Evolutionary conservation across 306 rosid genomes (phyloP), one percentile per base, ranked within the genome.

Genomic region (Quercus ilex): DNA sequence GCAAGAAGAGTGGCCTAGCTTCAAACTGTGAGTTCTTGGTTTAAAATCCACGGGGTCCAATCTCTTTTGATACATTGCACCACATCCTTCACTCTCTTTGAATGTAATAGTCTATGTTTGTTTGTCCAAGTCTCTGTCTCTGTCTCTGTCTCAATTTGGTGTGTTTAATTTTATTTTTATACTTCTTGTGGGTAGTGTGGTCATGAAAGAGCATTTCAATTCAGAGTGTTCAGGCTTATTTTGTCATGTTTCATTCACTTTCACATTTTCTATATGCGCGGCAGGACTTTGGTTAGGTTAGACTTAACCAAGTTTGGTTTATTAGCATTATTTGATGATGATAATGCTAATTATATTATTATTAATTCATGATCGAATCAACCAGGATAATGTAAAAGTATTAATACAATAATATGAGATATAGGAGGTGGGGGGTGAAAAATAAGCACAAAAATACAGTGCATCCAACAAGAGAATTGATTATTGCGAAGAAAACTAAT

Each of bases 1-100:
- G 90, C 74, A 76, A 77, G 65, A 91, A 87, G 79, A 90, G 98
- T 95, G 99, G 97, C 77, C 83, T 65, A 81, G 96, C 88, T 90
- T 91, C 75, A 68, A 77, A 77, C 83, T 72, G 1, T 8, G 74
- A 55, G 25, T 59, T 70, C 73, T 69, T 26, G 83, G 74, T 31
- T 79, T 93, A 89, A 80, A 92, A 88, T 62, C 78, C 70, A 62
- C 15, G 53, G 53, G 53, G 17, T 49, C 53, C 53, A 49, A 38
- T 15, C n/a, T 2, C 25, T 57, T 63, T 63, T 49, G 20, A 73
- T 65, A 38, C 81, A 53, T 55, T 26, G 11, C 49, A 69, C 56
- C 49, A 69, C 63, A n/a, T 19, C 10, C 69, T 78, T 79, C 92
- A 70, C 82, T 31, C 67, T 59, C 70, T 74, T 75, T 51, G 1